Evolutionary conservation across 345 rosid genomes (phyloP).

Genomic region (Bruguiera parviflora): DNA sequence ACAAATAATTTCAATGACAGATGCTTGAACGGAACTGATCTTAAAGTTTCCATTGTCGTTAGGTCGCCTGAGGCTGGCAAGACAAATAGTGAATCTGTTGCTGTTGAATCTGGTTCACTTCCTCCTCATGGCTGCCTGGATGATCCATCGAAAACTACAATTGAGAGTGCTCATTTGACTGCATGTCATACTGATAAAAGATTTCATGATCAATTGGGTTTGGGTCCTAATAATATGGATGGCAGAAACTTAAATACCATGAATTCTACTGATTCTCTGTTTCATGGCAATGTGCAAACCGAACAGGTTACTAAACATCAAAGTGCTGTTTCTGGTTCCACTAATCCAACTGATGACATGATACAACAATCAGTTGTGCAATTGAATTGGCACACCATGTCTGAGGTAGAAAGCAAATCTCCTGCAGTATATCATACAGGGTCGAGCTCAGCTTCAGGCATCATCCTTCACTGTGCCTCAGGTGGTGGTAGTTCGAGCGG

Average conservation of each 20-base stretch:
- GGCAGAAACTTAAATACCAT: neutral
- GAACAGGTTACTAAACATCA: neutral
- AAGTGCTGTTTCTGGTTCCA: slow-evolving; percentile 11
- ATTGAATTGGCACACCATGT: neutral
- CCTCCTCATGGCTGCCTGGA: slow-evolving; percentile 19
- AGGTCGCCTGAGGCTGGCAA: slow-evolving; percentile 14
- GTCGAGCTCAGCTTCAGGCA: slow-evolving; percentile 18
- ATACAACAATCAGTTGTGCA: neutral
- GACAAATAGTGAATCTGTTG: slow-evolving; percentile 24
- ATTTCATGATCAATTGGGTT: neutral
- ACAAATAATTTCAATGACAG: slow-evolving; percentile 15
- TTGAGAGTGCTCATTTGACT: slow-evolving; percentile 3
- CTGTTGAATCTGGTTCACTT: slow-evolving; percentile 27
- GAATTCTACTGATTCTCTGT: slow-evolving; percentile 3
- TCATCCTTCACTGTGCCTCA: slow-evolving; percentile 24
- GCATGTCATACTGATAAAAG: neutral
- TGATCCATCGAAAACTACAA: slow-evolving; percentile 23
- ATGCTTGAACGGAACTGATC: slow-evolving; percentile 23
- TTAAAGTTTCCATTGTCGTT: slow-evolving; percentile 22
- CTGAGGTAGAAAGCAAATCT: slow-evolving; percentile 1
- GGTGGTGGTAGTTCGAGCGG: slow-evolving; percentile 19
- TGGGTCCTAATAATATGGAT: slow-evolving; percentile 8
- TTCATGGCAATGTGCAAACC: slow-evolving; percentile 1
- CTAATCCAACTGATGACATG: neutral
- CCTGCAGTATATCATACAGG: neutral